phyloP scores from a whole-genome alignment of 2,329 filamentous ascomycete genomes.

The Ilyonectria destructans region DNA sequence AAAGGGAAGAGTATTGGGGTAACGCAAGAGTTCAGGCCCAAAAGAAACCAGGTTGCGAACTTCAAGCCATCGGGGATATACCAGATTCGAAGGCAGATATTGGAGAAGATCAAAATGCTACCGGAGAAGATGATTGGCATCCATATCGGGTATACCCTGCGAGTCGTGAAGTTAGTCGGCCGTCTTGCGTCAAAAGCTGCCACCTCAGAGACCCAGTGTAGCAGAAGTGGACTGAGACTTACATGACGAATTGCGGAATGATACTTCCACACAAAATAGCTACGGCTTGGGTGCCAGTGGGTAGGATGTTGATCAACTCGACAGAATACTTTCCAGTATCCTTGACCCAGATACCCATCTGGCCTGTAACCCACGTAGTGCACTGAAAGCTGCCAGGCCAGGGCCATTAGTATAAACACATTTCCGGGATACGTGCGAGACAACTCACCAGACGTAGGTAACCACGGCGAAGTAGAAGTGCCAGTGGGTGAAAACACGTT shows the following conservation, averaged over 20 bases:
- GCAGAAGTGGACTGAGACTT: not conserved
- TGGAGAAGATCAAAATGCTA: constrained; percentile 42
- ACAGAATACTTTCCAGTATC: constrained; percentile 39
- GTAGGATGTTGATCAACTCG: constrained; percentile 47
- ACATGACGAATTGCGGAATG: constrained; percentile 44
- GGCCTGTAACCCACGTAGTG: constrained; percentile 43
- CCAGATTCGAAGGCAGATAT: constrained; percentile 44
- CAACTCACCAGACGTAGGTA: constrained; percentile 43
- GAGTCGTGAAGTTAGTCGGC: not conserved
- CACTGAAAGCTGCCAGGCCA: constrained; percentile 35
- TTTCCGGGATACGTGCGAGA: not conserved
- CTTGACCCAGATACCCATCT: constrained; percentile 51
- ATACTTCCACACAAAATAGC: constrained; percentile 48
- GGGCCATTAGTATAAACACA: not conserved
- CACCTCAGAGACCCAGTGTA: not conserved
- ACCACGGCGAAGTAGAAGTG: constrained; percentile 48
- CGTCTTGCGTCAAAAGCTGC: not conserved
- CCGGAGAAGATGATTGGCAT: constrained; percentile 47
- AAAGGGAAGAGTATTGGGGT: constrained; percentile 47
- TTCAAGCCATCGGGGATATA: constrained; percentile 43
- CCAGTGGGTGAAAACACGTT: constrained; percentile 47
- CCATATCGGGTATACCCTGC: constrained; percentile 45
- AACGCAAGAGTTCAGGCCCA: constrained; percentile 43
- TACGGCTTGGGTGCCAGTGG: constrained; percentile 46
- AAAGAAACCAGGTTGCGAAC: constrained; percentile 39